Conservation (phyloP, 2,329 filamentous ascomycete genomes). For the Colletotrichum tamarilloi region DNA sequence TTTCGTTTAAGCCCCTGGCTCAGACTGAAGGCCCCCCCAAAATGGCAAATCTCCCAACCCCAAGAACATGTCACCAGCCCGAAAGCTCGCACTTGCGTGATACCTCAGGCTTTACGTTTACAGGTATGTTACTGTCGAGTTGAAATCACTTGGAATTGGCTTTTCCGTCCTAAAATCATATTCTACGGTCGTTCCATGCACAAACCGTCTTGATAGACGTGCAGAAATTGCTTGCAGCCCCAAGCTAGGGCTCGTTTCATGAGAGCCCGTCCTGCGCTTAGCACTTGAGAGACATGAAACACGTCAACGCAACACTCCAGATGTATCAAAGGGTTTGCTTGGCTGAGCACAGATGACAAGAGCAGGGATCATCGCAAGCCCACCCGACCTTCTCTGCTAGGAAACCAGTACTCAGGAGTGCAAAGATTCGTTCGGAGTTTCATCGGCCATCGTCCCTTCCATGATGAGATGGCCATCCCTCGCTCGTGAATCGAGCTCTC, state of each 20-base stretch:
- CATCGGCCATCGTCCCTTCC: not conserved
- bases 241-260: constrained; percentile 11
- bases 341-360: not conserved
- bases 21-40: not conserved
- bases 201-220: not conserved
- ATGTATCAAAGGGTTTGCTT: constrained; percentile 23
- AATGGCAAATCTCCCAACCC: too few relatives aligned
- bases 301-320: constrained; percentile 21
- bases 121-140: not conserved
- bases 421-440: not conserved
- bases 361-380: constrained; percentile 2
- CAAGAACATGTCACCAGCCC: not conserved
- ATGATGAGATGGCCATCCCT: not conserved
- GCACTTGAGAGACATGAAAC: constrained; percentile 25
- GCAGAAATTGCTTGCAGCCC: not conserved
- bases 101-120: too few relatives aligned
- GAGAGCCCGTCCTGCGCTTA: not conserved
- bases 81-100: not conserved
- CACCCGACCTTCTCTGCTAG: not conserved
- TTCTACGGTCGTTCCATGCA: not conserved
- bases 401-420: not conserved
- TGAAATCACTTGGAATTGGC: not conserved
- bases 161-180: not conserved
- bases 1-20: not conserved
- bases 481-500: not conserved